A percentile compares a stretch with the other conserved stretches of the same genome.
Conservation (phyloP, 2,329 filamentous ascomycete species). For the Talaromyces pinophilus region DNA sequence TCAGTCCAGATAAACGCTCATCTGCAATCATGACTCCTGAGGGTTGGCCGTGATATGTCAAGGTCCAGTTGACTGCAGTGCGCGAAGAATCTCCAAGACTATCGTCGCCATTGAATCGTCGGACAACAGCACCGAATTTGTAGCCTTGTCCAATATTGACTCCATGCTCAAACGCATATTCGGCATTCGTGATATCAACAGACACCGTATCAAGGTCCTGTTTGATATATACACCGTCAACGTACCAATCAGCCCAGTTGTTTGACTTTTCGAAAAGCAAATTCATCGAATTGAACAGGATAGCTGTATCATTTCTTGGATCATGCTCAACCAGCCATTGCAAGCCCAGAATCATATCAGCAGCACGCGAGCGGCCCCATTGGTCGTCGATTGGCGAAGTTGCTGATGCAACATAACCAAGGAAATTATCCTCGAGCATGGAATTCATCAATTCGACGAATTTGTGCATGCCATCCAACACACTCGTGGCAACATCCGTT, state of each 20-base stretch:
- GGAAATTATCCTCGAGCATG: conserved; percentile 58
- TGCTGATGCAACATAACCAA: conserved; percentile 51
- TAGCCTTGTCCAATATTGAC: conserved; percentile 53
- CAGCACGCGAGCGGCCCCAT: conserved; percentile 44
- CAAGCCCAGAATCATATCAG: conserved; percentile 50
- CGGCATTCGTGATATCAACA: conserved; percentile 32
- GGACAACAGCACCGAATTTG: conserved; percentile 49
- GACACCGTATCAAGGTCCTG: conserved; percentile 39
- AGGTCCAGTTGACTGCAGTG: conserved; percentile 51
- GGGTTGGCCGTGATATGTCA: conserved; percentile 51
- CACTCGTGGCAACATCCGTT: conserved; percentile 42
- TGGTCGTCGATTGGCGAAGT: conserved; percentile 47
- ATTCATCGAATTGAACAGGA: conserved; percentile 48
- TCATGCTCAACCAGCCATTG: conserved; percentile 54
- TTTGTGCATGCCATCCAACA: conserved; percentile 53
- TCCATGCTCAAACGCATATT: conserved; percentile 49
- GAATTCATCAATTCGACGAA: conserved; percentile 54
- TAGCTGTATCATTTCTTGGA: conserved; percentile 38
- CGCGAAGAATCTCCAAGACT: conserved; percentile 43
- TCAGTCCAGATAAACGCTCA: conserved; percentile 50
- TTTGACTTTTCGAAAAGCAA: conserved; percentile 44
- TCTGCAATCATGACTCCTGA: conserved; percentile 55
- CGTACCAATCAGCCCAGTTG: conserved; percentile 47
- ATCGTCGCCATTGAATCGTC: conserved; percentile 50
- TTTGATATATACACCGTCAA: conserved; percentile 40